phyloP scores from a whole-genome alignment of 345 rosid genomes.

The Arabidopsis arenosa region DNA sequence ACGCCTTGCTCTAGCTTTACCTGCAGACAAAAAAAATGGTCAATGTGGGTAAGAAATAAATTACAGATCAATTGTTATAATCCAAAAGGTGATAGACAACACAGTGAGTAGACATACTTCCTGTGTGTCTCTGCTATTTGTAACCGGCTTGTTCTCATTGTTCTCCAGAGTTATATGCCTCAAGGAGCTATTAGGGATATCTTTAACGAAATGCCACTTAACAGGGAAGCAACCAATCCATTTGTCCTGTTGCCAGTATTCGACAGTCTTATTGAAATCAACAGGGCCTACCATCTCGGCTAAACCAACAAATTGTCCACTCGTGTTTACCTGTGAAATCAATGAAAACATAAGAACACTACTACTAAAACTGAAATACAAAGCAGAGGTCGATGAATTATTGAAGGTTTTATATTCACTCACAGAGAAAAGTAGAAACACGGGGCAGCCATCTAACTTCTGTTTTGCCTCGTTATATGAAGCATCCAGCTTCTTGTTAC shows the following conservation, averaged over 20 bases:
- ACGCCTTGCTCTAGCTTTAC: conserved; percentile 60
- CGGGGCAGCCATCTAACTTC: conserved; percentile 60
- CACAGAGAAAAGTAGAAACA: conserved; percentile 76
- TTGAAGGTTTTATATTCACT: conserved; percentile 38
- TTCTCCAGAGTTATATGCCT: conserved; percentile 80
- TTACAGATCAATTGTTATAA: background rate
- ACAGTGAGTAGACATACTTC: conserved; percentile 54
- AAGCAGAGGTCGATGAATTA: background rate
- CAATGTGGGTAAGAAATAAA: background rate
- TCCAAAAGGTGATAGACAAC: background rate
- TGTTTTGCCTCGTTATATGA: conserved; percentile 63
- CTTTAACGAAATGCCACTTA: conserved; percentile 85
- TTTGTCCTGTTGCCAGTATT: conserved; percentile 88
- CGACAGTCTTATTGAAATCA: conserved; percentile 70
- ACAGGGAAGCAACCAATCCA: conserved; percentile 86
- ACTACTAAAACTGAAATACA: background rate
- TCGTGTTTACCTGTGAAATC: conserved; percentile 70
- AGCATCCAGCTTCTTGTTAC: conserved; percentile 79
- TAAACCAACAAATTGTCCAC: conserved; percentile 84
- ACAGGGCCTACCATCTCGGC: conserved; percentile 85
- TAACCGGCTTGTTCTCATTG: conserved; percentile 86
- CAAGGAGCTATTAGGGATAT: conserved; percentile 70
- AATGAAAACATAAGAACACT: conserved; percentile 3
- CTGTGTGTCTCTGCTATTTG: conserved; percentile 85
- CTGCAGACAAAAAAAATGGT: conserved; percentile 35